Percentiles rank a stretch among this genome's conserved stretches.
Conservation (phyloP, 2,329 filamentous ascomycete species). For the Dothideomycetes sp. region DNA sequence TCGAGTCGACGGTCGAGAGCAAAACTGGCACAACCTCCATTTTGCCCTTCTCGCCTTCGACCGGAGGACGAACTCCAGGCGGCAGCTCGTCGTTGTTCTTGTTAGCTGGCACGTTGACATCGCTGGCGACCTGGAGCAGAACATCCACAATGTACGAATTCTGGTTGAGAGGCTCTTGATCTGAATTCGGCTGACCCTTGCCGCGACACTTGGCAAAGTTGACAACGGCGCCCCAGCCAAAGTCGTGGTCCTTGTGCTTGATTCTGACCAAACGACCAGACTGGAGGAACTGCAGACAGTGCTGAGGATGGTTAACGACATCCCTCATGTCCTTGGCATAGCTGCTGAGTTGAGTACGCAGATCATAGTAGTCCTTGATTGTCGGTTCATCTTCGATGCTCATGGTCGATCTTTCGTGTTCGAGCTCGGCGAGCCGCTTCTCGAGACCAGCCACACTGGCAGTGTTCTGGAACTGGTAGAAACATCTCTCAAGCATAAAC, state of each 20-base stretch:
- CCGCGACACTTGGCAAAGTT: conserved; percentile 55
- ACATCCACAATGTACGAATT: conserved; percentile 79
- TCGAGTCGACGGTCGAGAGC: conserved; percentile 72
- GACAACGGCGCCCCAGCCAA: conserved; percentile 88
- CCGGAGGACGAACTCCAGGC: conserved; percentile 50
- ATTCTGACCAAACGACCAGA: conserved; percentile 81
- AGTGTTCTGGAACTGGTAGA: conserved; percentile 96
- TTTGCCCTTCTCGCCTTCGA: conserved; percentile 54
- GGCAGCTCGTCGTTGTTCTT: conserved; percentile 43
- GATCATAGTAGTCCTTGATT: conserved; percentile 88
- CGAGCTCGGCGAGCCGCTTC: conserved; percentile 69
- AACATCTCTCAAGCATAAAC: conserved; percentile 97
- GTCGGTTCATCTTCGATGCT: conserved; percentile 76
- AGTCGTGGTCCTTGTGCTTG: conserved; percentile 70
- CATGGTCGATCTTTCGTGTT: conserved; percentile 63
- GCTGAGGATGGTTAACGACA: conserved; percentile 84
- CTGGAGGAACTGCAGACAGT: conserved; percentile 77
- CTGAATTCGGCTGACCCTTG: conserved; percentile 55
- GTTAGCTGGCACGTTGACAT: conserved; percentile 39
- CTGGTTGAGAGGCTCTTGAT: conserved; percentile 62
- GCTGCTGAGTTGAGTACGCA: conserved; percentile 72
- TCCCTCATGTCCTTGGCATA: conserved; percentile 84
- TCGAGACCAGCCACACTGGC: conserved; percentile 77
- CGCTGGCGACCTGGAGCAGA: conserved; percentile 54
- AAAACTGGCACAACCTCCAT: conserved; percentile 82